These are phyloP conservation scores for Phytophthora multivora DNA, from an alignment of 352 stramenopile genomes.

Conservation along the genomic window DNA sequence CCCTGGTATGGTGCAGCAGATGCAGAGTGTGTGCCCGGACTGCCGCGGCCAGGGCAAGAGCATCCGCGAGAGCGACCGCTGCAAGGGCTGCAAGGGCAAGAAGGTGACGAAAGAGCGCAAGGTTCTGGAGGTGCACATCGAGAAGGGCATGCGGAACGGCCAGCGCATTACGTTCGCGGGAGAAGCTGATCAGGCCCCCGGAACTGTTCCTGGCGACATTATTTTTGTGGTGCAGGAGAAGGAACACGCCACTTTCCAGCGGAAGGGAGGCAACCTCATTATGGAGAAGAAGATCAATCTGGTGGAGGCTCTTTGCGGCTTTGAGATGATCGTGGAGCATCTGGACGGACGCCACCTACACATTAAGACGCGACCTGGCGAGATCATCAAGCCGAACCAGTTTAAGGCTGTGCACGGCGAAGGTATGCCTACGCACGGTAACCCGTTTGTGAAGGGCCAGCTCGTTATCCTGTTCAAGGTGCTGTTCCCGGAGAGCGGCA, in stretches of 20 bases:
- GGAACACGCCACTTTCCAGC: slow-evolving; percentile 95
- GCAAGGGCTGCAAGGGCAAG: slow-evolving; percentile 92
- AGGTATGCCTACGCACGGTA: slow-evolving; percentile 98
- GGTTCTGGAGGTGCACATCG: slow-evolving; percentile 98
- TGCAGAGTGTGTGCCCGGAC: slow-evolving; percentile 93
- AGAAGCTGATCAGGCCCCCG: slow-evolving; percentile 96
- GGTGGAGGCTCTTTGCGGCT: slow-evolving; percentile 92
- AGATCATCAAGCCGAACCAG: slow-evolving; percentile 94
- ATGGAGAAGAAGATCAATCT: slow-evolving; percentile 96
- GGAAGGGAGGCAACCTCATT: slow-evolving; percentile 97
- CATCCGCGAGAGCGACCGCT: slow-evolving; percentile 94
- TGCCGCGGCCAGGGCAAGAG: slow-evolving; percentile 95
- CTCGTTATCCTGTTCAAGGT: slow-evolving; percentile 98
- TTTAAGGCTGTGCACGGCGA: slow-evolving; percentile 96
- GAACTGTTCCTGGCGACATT: slow-evolving; percentile 92
- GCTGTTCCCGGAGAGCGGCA: slow-evolving; percentile 93
- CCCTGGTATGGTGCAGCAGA: slow-evolving; percentile 98
- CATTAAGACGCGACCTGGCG: slow-evolving; percentile 92
- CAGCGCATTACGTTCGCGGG: slow-evolving; percentile 97
- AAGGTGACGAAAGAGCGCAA: slow-evolving; percentile 97
- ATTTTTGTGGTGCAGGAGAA: slow-evolving; percentile 99
- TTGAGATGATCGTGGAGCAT: slow-evolving; percentile 93
- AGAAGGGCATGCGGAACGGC: slow-evolving; percentile 98
- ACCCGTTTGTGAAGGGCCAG: slow-evolving; percentile 98
- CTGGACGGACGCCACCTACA: slow-evolving; percentile 92